Conservation (phyloP, 345 rosid species). For the Ailanthus altissimus region DNA sequence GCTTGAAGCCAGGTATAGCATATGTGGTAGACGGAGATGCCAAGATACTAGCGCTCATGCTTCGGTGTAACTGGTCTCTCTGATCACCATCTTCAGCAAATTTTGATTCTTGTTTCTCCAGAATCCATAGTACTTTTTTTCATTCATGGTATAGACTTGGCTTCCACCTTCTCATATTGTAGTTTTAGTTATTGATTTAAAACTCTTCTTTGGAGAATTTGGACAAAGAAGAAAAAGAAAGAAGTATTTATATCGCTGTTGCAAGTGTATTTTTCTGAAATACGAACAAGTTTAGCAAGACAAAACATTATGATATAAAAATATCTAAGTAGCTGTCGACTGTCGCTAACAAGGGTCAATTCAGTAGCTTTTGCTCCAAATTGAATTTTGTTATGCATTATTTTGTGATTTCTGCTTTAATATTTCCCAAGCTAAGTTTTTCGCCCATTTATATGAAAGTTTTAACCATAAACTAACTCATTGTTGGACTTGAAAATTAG, state of each 20-base stretch:
- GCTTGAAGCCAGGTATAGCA: conserved; percentile 67
- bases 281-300: background rate
- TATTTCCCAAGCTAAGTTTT: too few species aligned
- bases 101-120: background rate
- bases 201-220: background rate
- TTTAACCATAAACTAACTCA: too few species aligned
- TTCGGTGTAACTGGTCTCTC: conserved; percentile 79
- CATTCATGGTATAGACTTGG: background rate
- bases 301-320: too few species aligned
- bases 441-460: too few species aligned
- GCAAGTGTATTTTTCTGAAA: background rate
- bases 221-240: background rate
- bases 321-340: too few species aligned
- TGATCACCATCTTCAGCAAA: conserved; percentile 25
- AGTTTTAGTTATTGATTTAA: background rate
- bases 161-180: background rate
- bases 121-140: background rate
- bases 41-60: conserved; percentile 53
- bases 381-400: too few species aligned
- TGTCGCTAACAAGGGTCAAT: too few species aligned
- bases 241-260: too few species aligned
- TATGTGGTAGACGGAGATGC: conserved; percentile 54
- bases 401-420: too few species aligned
- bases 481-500: too few species aligned
- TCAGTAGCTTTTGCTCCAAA: too few species aligned